A percentile compares a stretch with the other conserved stretches of the same genome.
phyloP scores from a whole-genome alignment of 2,329 filamentous ascomycete species.

The Lizonia empirigonia region DNA sequence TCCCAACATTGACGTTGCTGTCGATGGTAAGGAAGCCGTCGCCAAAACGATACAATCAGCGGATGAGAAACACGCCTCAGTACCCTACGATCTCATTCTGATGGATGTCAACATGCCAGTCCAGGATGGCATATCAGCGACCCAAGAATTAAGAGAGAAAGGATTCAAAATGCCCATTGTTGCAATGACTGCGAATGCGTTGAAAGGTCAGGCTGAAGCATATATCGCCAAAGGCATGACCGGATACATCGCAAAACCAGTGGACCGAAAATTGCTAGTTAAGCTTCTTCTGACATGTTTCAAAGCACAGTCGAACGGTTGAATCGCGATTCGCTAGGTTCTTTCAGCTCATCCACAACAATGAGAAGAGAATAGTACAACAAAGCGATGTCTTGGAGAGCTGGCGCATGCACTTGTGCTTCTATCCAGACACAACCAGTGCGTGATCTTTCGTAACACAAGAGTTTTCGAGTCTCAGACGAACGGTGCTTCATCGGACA shows the following conservation, averaged over 20 bases:
- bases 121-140: conserved; percentile 39
- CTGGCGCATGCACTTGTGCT: too few relatives aligned
- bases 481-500: too few relatives aligned
- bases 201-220: conserved; percentile 60
- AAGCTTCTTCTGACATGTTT: conserved; percentile 47
- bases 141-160: conserved; percentile 32
- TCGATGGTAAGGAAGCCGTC: conserved; percentile 53
- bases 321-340: too few relatives aligned
- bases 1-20: conserved; percentile 45
- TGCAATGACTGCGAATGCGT: conserved; percentile 62
- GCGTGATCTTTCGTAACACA: too few relatives aligned
- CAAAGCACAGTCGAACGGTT: conserved; percentile 1
- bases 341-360: too few relatives aligned
- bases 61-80: conserved; percentile 1
- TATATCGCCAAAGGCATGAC: conserved; percentile 62
- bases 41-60: conserved; percentile 21
- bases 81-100: conserved; percentile 39
- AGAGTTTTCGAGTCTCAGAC: too few relatives aligned
- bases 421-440: too few relatives aligned
- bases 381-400: too few relatives aligned
- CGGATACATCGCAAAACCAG: conserved; percentile 62
- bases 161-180: conserved; percentile 52
- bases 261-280: conserved; percentile 57
- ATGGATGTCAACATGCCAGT: conserved; percentile 48
- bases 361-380: too few relatives aligned